Evolutionary conservation across 768 basidiomycete species (phyloP), one percentile per base, ranked within the genome.

Genomic region (Chalciporus piperatus): DNA sequence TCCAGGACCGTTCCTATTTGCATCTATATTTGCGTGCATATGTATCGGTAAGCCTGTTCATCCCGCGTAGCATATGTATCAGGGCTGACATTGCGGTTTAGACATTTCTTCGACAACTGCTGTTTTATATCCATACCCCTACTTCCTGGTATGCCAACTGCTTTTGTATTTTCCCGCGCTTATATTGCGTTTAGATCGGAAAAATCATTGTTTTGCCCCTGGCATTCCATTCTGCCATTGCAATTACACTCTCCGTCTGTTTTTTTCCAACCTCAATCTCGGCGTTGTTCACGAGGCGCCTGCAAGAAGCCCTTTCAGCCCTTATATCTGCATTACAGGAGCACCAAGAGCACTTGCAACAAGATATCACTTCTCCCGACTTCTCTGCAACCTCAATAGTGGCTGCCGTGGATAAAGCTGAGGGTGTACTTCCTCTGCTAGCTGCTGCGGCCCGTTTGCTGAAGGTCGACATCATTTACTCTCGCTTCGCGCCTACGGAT

Each of bases 221-320:
- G 6, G 62, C 71, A 0, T 72, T 87, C 47, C 85, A 88, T 61
- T 76, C 78, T 9, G 82, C 74, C 1, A 57, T 89, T 19, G 65
- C 82, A 9, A 69, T 90, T 51, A 42, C 77, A 3, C 59, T 69
- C 6, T 82, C 83, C 3, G 64, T 82, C 4, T 11, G 78, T 28
- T 66, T 89, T 40, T 88, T 89, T 65, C 87, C 88, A 0, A 70
- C 73, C 1, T 80, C 85, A 2, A 72, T 85, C 38, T 84, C 87
- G 1, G 70, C 82, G 0, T 69, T 76, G 42, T 89, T 85, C 60
- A 79, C 81, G 3, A 70, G 61, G 16, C 72, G 76, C 7, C 68
- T 88, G 1, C 70, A 73, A 39, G 67, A 52, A 3, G 75, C 83
- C 7, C 65, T 87, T 12, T 54, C 66, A 4, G 82, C 84, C 1